Evolutionary conservation across 208 protist genomes (phyloP).

Genomic region (Zelonia costaricensis): DNA sequence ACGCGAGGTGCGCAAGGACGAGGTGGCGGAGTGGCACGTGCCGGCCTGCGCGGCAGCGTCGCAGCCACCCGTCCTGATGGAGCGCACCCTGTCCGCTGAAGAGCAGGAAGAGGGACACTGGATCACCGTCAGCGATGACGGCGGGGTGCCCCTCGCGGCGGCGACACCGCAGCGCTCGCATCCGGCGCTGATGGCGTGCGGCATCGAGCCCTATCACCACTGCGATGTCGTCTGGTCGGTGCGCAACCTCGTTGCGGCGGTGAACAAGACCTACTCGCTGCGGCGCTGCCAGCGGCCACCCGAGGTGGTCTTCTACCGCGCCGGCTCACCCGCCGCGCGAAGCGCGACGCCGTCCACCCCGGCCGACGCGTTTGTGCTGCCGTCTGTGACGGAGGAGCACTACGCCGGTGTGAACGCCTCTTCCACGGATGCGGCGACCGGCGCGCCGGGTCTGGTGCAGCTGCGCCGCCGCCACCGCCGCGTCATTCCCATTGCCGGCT

Average conservation of each 20-base stretch:
- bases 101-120: conserved; percentile 17
- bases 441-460: not conserved
- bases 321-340: conserved; percentile 22
- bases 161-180: not conserved
- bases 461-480: conserved; percentile 21
- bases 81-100: conserved; percentile 24
- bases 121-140: conserved; percentile 18
- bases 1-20: conserved; percentile 67
- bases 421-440: not conserved
- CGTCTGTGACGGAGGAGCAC: conserved; percentile 33
- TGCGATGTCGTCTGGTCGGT: conserved; percentile 80
- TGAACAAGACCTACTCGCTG: conserved; percentile 74
- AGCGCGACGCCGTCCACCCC: conserved; percentile 5
- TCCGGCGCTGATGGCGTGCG: conserved; percentile 50
- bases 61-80: conserved; percentile 38
- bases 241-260: conserved; percentile 55
- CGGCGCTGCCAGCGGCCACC: conserved; percentile 79
- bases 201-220: conserved; percentile 54
- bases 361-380: conserved; percentile 30
- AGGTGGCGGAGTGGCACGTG: conserved; percentile 59
- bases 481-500: conserved; percentile 71
- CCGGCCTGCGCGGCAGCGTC: conserved; percentile 38
- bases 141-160: conserved; percentile 5
- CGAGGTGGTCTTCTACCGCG: conserved; percentile 59
- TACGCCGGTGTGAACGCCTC: conserved; percentile 12